Base-by-base conservation (phyloP, 192 early-diverging fungal genomes). In the Gonapodya prolifera region DNA sequence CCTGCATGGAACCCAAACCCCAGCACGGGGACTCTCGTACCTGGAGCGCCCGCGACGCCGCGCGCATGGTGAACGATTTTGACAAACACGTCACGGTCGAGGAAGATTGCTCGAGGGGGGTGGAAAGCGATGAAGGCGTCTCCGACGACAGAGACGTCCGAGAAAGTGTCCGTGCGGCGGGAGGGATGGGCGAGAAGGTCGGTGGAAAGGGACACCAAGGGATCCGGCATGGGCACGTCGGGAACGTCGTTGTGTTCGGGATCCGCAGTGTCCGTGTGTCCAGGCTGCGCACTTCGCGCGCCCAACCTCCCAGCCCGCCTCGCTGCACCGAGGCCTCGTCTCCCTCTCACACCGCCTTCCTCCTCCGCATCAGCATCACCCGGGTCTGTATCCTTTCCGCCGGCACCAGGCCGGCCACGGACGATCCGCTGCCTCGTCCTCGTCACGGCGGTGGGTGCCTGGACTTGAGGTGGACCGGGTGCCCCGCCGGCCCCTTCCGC, bases 1-100 rank as follows among this genome's bases (percentile, higher is more conserved):
- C 88, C 88, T n/a, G 86, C 84, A 75, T 89, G 80, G 77, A 89
- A 89, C 0, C 85, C 85, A 69, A 89, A 85, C 31, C 81, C 84
- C 28, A 86, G 80, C 78, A 89, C 83, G 0, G 88, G 88, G 30
- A 78, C 80, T n/a, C n/a, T 69, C n/a, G n/a, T n/a, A 33, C 13
- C 1, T 28, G 17, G 70, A 16, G 18, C 16, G 13, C 18, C 23
- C 23, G 28, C 75, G 33, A 8, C 13, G 30, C 30, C 28, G 34
- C n/a, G 32, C 34, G 33, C 33, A 23, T 33, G 75, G 75, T 35
- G n/a, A 30, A 34, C 29, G 0, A 75, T 35, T 33, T 18, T 16
- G 34, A 75, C n/a, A 1, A 16, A 16, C 75, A 75, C 75, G 75
- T 75, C 75, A 16, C 32, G 2, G 8, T 29, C 2, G 29, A 71